Percentiles rank a stretch among this genome's conserved stretches.
Evolutionary conservation across 805 yeast genomes (phyloP).

Genomic region (Yamadazyma philogaea): DNA sequence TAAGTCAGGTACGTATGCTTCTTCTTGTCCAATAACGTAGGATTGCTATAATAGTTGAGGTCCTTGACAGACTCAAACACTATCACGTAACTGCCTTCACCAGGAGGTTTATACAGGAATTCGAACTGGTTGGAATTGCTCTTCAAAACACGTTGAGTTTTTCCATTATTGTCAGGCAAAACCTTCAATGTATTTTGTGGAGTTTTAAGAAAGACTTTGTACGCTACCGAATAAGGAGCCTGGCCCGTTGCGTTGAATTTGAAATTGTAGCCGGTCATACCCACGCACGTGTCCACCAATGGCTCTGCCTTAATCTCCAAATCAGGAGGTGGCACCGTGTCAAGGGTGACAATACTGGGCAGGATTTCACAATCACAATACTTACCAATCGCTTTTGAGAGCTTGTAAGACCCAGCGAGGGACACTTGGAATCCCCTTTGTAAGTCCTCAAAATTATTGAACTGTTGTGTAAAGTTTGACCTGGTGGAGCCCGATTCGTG

Average conservation of each 20-base stretch:
- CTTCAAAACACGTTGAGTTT: slow-evolving; percentile 23
- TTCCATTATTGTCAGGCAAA: slow-evolving; percentile 30
- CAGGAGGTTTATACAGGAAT: slow-evolving; percentile 69
- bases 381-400: slow-evolving; percentile 53
- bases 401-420: slow-evolving; percentile 63
- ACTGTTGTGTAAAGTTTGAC: slow-evolving; percentile 22
- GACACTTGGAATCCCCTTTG: slow-evolving; percentile 35
- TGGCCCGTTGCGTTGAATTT: slow-evolving; percentile 72
- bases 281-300: slow-evolving; percentile 83
- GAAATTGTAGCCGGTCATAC: slow-evolving; percentile 76
- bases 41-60: slow-evolving; percentile 49
- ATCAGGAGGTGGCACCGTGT: slow-evolving; percentile 38
- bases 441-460: slow-evolving; percentile 25
- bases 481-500: slow-evolving; percentile 23
- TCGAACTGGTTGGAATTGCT: slow-evolving; percentile 22
- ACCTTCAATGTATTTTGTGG: slow-evolving; percentile 31
- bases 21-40: slow-evolving; percentile 26
- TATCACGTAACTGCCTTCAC: slow-evolving; percentile 79
- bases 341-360: slow-evolving; percentile 42
- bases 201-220: slow-evolving; percentile 50
- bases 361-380: slow-evolving; percentile 66
- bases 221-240: slow-evolving; percentile 74
- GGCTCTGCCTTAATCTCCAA: slow-evolving; percentile 50
- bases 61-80: slow-evolving; percentile 66
- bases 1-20: slow-evolving; percentile 62